Evolutionary conservation across 345 rosid species (phyloP).

Genomic region (Populus ilicifolia): DNA sequence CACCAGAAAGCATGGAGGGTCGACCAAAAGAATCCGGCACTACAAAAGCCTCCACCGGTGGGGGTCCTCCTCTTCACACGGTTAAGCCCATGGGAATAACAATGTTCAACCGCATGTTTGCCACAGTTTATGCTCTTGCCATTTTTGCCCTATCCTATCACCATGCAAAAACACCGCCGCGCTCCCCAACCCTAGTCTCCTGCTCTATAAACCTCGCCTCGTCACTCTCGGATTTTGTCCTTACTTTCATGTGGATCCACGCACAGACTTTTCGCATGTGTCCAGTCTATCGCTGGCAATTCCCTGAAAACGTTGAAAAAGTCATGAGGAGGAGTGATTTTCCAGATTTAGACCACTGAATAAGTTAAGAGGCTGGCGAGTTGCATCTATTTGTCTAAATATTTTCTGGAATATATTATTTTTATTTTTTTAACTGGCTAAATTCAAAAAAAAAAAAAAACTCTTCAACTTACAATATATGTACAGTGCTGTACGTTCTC

Average conservation of each 20-base stretch:
- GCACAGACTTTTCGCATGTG: conserved; percentile 15
- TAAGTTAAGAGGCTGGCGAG: too few species aligned
- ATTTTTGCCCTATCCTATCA: conserved; percentile 45
- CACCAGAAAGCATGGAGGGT: neutral
- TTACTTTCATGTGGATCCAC: conserved; percentile 59
- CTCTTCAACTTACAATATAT: too few species aligned
- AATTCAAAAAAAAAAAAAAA: too few species aligned
- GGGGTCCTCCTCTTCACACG: conserved; percentile 38
- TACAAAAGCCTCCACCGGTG: neutral
- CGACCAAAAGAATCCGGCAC: neutral
- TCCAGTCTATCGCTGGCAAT: conserved; percentile 7
- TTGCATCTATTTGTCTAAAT: too few species aligned
- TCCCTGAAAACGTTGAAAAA: conserved; percentile 7
- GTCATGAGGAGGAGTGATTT: conserved; percentile 2
- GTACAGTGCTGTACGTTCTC: too few species aligned
- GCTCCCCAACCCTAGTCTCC: conserved; percentile 15
- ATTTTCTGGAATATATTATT: too few species aligned
- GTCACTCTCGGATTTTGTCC: conserved; percentile 45
- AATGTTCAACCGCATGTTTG: conserved; percentile 42
- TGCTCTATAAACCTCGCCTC: conserved; percentile 20
- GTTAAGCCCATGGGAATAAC: conserved; percentile 38
- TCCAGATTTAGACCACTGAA: conserved; percentile 7
- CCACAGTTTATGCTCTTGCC: conserved; percentile 44
- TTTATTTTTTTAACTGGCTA: too few species aligned
- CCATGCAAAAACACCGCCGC: conserved; percentile 40